Evolutionary conservation across 1,139 yeast genomes (phyloP).

Genomic region (Casaregolazyma suthepensis): DNA sequence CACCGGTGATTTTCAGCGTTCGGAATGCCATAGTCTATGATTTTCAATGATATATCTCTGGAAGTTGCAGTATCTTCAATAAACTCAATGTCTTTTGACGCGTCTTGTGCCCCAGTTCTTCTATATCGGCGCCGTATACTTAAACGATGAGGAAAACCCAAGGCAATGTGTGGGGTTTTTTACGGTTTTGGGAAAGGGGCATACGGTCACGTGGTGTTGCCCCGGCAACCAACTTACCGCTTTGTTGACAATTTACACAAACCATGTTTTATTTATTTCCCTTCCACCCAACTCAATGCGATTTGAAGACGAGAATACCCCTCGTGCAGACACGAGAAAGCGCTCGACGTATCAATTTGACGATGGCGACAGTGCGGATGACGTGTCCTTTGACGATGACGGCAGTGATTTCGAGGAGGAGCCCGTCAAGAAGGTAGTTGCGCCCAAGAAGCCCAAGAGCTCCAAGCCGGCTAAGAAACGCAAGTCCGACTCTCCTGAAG

Average conservation of each 20-base stretch:
- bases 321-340: constrained; percentile 3
- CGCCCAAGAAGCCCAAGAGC: constrained; percentile 2
- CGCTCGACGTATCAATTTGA: constrained; percentile 11
- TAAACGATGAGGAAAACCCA: too few species aligned
- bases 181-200: not conserved
- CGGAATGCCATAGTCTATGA: constrained; percentile 6
- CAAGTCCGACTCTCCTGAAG: constrained; percentile 13
- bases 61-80: too few species aligned
- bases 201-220: not conserved
- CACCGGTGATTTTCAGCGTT: constrained; percentile 15
- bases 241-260: not conserved
- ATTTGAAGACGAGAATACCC: constrained; percentile 8
- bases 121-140: not conserved
- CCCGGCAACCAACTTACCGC: not conserved
- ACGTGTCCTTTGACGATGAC: constrained; percentile 11
- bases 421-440: constrained; percentile 10
- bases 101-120: not conserved
- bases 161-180: not conserved
- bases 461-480: constrained; percentile 16
- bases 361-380: constrained; percentile 12
- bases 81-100: not conserved
- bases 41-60: not conserved
- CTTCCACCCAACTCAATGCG: not conserved
- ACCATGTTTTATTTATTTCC: not conserved
- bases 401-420: constrained; percentile 21